Percentiles rank a stretch among this genome's conserved stretches.
These are phyloP conservation scores for Sicyos edulis DNA, from an alignment of 306 rosid species.

Conservation along the genomic window DNA sequence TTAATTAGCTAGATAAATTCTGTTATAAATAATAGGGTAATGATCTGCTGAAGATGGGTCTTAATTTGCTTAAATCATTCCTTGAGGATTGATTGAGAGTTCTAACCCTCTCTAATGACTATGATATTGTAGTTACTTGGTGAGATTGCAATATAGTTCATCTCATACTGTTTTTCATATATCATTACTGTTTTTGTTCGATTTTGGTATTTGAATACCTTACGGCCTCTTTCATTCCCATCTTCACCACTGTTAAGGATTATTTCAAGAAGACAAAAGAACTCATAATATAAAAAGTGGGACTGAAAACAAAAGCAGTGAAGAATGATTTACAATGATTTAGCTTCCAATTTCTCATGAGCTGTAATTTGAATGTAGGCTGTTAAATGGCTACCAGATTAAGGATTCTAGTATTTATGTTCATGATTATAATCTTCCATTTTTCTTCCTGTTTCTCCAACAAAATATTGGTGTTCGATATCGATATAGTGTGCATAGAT, in stretches of 20 bases:
- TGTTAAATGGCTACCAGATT: not conserved
- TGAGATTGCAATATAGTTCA: no score
- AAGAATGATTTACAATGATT: constrained; percentile 3
- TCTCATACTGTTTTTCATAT: no score
- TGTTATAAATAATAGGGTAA: no score
- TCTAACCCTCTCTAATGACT: no score
- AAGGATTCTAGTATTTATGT: not conserved
- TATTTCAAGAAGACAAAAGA: not conserved
- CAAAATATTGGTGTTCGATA: not conserved
- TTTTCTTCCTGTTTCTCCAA: not conserved
- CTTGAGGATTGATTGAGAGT: no score
- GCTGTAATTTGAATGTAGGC: not conserved
- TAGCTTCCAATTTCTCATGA: not conserved
- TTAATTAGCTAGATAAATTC: no score
- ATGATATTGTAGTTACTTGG: no score
- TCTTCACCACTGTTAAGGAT: not conserved
- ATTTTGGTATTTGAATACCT: no score
- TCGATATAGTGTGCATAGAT: not conserved
- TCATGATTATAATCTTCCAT: no score
- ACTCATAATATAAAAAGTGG: not conserved
- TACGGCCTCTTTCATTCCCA: not conserved
- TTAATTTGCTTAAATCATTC: no score
- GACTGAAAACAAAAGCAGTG: not conserved
- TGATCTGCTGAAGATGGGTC: no score
- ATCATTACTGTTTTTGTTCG: no score